Evolutionary conservation across 163 green algal species (phyloP).

Genomic region (Trebouxia gelatinosa): DNA sequence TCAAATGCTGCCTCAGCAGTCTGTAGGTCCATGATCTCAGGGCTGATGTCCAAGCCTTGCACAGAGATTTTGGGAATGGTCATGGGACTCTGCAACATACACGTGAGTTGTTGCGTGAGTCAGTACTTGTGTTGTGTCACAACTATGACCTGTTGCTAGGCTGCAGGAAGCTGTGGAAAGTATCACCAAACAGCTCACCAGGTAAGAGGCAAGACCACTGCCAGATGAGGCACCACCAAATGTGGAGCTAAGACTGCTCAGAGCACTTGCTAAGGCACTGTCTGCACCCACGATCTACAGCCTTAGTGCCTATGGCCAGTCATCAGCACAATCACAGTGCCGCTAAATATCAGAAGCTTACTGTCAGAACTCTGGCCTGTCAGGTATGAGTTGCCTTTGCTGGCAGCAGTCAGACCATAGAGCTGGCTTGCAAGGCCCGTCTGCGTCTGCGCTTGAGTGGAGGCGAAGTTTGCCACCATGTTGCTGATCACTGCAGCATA

Average conservation of each 20-base stretch:
- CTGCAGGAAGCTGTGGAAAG: too few species aligned
- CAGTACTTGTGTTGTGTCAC: too few species aligned
- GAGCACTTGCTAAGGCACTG: conserved; percentile 7
- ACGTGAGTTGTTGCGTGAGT: background rate
- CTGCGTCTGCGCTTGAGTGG: conserved; percentile 1
- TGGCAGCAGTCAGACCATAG: conserved; percentile 3
- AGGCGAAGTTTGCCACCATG: background rate
- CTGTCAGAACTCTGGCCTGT: too few species aligned
- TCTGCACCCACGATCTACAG: background rate
- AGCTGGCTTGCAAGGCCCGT: background rate
- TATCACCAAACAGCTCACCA: too few species aligned
- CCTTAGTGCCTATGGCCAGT: too few species aligned
- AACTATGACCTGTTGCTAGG: too few species aligned
- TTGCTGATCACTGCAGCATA: conserved; percentile 1
- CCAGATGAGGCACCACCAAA: background rate
- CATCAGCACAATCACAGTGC: too few species aligned
- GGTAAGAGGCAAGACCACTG: background rate
- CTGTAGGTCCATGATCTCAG: conserved; percentile 25
- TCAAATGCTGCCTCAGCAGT: conserved; percentile 21
- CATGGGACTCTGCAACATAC: background rate
- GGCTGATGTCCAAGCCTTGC: conserved; percentile 13
- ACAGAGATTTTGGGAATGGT: background rate
- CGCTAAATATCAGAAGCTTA: too few species aligned
- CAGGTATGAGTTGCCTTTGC: background rate
- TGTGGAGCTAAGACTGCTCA: conserved; percentile 4